Base-by-base conservation (phyloP, 2,329 filamentous ascomycete species). In the Penicillium thymicola region DNA sequence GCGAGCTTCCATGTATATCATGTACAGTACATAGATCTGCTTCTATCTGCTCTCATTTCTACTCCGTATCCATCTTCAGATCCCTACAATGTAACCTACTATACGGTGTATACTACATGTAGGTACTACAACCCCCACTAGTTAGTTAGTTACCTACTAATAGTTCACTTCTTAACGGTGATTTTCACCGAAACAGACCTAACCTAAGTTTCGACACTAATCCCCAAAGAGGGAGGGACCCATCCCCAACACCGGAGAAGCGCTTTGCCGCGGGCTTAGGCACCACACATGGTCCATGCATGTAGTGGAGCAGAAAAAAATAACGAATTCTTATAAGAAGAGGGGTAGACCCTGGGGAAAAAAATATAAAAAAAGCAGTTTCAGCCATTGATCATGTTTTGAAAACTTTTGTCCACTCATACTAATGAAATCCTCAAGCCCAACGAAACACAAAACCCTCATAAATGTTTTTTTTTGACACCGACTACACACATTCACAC, bases 21-120 rank as follows among this genome's bases (percentile, higher is more conserved):
- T 72, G 68, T 71, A 72, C 65, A 71, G 70, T 71, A 66, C 59
- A 67, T 65, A 67, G 64, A 64, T 58, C 57, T 62, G 60, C 55
- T 57, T 57, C 41, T 64, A 61, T 56, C 57, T 56, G 49, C 43
- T 53, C 46, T 52, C 38, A 52, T 40, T 55, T 51, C 47, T 36
- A 43, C n/a, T 45, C n/a, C 36, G 36, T 38, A 11, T 18, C 25
- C n/a, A 42, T 23, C 23, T 27, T 30, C 43, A 42, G 13, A 42
- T 54, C 45, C 36, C 16, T 27, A 23, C n/a, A 18, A 23, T 23
- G 37, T 51, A 30, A 42, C 37, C 28, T 41, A 13, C 36, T 25
- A 27, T 21, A 16, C 27, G 23, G 1, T 23, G 36, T 44, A 32
- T 23, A 42, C 38, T 14, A 18, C 9, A 32, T 40, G n/a, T 45